Conservation (phyloP, 305 asterid genomes). For the Fraxinus dipetala region DNA sequence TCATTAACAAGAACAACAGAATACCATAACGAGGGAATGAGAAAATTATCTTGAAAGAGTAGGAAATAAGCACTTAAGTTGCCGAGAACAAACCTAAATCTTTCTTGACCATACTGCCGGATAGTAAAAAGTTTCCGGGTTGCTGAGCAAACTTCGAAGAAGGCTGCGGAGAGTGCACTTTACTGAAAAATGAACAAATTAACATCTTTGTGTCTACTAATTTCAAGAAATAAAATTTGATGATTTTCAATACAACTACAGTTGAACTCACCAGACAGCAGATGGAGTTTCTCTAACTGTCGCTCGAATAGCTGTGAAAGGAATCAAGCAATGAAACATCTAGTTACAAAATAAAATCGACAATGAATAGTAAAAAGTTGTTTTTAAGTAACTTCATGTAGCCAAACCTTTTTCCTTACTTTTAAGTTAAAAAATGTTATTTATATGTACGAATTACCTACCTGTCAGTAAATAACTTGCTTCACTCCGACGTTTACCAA, state of each 20-base stretch:
- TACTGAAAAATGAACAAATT: constrained; percentile 37
- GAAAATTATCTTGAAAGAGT: not conserved
- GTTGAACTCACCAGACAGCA: constrained; percentile 40
- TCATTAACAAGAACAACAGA: constrained; percentile 15
- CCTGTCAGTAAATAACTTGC: not conserved
- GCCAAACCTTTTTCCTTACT: not conserved
- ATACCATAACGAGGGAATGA: not conserved
- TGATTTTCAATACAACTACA: not conserved
- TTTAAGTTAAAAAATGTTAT: too few species aligned
- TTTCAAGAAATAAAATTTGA: not conserved
- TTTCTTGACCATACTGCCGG: constrained; percentile 41
- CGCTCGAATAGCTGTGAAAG: constrained; percentile 60
- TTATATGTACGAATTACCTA: too few species aligned
- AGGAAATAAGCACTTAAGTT: constrained; percentile 1
- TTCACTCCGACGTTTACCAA: not conserved
- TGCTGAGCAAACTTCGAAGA: constrained; percentile 48
- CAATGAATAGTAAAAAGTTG: not conserved
- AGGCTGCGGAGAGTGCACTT: constrained; percentile 51
- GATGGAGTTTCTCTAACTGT: constrained; percentile 62
- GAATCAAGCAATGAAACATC: not conserved
- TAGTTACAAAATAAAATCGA: not conserved
- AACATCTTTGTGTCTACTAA: constrained; percentile 14
- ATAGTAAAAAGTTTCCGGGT: constrained; percentile 50
- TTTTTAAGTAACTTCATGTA: not conserved
- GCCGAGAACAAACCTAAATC: constrained; percentile 48